Percentiles rank a stretch among this genome's conserved stretches.
Evolutionary conservation across 2,329 filamentous ascomycete species (phyloP).

Genomic region (Zymoseptoria tritici): DNA sequence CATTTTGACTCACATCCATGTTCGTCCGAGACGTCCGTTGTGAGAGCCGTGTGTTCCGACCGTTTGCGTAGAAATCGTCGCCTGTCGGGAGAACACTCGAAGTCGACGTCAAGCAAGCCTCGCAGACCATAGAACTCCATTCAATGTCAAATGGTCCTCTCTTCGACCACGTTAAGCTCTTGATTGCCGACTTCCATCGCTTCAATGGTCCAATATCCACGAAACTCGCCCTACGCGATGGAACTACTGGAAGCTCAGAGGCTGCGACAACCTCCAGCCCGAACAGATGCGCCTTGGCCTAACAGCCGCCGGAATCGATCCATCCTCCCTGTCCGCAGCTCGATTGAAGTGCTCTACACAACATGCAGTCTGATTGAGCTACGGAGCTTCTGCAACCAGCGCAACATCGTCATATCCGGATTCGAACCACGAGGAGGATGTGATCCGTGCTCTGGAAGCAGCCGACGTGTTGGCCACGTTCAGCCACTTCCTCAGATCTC

Average conservation of each 20-base stretch:
- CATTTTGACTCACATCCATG: not conserved
- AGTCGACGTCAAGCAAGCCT: not conserved
- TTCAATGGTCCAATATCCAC: not conserved
- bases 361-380: not conserved
- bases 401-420: not conserved
- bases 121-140: not conserved
- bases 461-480: conserved; percentile 38
- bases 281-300: not conserved
- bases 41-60: not conserved
- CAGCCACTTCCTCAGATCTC: not conserved
- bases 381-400: not conserved
- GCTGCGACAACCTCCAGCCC: not conserved
- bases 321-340: not conserved
- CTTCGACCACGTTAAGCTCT: not conserved
- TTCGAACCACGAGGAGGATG: not conserved
- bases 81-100: not conserved
- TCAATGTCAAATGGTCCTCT: too few relatives aligned
- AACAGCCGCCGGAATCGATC: not conserved
- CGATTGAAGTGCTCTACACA: not conserved
- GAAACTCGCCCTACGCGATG: not conserved
- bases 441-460: conserved; percentile 41
- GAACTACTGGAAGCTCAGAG: not conserved
- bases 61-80: not conserved
- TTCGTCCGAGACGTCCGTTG: not conserved
- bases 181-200: not conserved